Evolutionary conservation across 495 filamentous ascomycete genomes (phyloP).

Genomic region (Pseudotulostoma volvatum): DNA sequence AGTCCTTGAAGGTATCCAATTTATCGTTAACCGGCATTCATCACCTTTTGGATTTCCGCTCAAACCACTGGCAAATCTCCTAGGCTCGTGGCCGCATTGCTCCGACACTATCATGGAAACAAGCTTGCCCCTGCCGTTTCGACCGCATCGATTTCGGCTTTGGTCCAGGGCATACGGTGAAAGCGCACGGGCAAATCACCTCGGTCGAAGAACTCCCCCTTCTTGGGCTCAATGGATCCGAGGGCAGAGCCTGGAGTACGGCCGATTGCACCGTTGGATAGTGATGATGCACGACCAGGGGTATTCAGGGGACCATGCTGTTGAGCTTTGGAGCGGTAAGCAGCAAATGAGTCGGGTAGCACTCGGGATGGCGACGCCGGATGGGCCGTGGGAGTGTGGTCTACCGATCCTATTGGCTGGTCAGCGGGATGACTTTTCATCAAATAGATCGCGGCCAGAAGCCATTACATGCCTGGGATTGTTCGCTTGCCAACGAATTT

Average conservation of each 20-base stretch:
- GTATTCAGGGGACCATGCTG: conserved; percentile 77
- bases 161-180: conserved; percentile 48
- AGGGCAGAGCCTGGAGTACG: conserved; percentile 46
- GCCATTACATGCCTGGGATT: conserved; percentile 48
- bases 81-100: too few relatives aligned
- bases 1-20: too few relatives aligned
- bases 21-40: too few relatives aligned
- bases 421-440: neutral
- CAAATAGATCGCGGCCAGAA: neutral
- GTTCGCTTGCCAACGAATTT: conserved; percentile 82
- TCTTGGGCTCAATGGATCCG: conserved; percentile 49
- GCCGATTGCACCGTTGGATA: conserved; percentile 40
- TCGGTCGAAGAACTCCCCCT: conserved; percentile 76
- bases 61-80: conserved; percentile 1
- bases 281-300: conserved; percentile 24
- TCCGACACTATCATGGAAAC: conserved; percentile 36
- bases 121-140: conserved; percentile 79
- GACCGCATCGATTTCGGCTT: conserved; percentile 85
- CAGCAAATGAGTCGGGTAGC: conserved; percentile 64
- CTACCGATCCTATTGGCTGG: conserved; percentile 38
- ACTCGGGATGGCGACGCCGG: conserved; percentile 44
- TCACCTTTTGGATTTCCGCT: too few relatives aligned
- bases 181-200: conserved; percentile 74
- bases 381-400: conserved; percentile 51
- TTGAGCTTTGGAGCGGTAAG: conserved; percentile 81